phyloP scores from a whole-genome alignment of 371 early-diverging fungal genomes.

The Zychaea mexicana region DNA sequence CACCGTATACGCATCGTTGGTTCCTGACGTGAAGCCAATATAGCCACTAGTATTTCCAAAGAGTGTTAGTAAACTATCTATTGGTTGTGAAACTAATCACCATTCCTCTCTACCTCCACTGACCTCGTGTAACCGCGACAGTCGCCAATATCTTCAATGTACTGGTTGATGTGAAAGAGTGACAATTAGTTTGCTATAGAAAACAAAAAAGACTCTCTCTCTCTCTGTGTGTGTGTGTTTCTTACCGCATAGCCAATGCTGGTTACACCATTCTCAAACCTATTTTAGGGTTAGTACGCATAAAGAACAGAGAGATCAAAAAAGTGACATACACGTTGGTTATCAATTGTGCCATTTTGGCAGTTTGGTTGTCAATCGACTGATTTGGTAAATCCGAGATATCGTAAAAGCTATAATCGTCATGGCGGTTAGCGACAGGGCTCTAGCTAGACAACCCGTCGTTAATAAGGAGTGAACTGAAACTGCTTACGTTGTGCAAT shows the following conservation, averaged over 20 bases:
- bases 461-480: too few species aligned
- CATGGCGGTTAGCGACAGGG: too few species aligned
- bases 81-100: neutral
- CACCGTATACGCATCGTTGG: constrained; percentile 57
- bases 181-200: neutral
- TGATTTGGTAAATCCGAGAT: constrained; percentile 33
- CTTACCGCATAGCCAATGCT: constrained; percentile 49
- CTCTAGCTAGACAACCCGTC: too few species aligned
- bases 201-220: neutral
- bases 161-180: constrained; percentile 18
- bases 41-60: constrained; percentile 51
- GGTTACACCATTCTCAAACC: constrained; percentile 50
- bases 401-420: constrained; percentile 37
- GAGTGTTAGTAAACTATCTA: neutral
- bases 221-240: neutral
- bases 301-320: neutral
- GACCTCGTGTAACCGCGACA: constrained; percentile 52
- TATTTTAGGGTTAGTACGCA: constrained; percentile 8
- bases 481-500: constrained; percentile 45
- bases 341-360: constrained; percentile 46
- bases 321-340: constrained; percentile 44
- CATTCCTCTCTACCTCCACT: neutral
- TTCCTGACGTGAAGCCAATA: constrained; percentile 63
- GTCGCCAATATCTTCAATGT: constrained; percentile 41
- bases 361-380: constrained; percentile 29